A percentile compares a stretch with the other conserved stretches of the same genome.
Conservation (phyloP, 2,329 filamentous ascomycete genomes). For the Colletotrichum eleusines region DNA sequence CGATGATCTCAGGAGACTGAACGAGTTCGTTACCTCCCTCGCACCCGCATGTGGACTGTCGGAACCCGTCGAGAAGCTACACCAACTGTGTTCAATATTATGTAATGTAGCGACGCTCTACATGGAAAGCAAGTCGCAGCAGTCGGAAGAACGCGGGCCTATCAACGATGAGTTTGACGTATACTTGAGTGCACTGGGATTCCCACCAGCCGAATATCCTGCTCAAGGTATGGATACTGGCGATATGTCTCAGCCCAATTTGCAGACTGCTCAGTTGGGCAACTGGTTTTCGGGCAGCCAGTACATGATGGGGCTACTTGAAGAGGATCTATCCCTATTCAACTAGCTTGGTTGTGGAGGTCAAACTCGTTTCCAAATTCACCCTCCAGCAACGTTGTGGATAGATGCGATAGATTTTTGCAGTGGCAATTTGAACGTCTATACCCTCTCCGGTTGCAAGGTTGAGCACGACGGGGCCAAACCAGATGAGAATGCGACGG, state of each 20-base stretch:
- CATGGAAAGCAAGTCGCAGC: slow-evolving; percentile 68
- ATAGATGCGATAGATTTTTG: too few relatives aligned
- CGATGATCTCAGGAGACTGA: slow-evolving; percentile 66
- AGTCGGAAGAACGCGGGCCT: slow-evolving; percentile 59
- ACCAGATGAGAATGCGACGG: too few relatives aligned
- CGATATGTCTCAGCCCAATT: slow-evolving; percentile 44
- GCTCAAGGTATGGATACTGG: slow-evolving; percentile 48
- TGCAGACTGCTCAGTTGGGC: slow-evolving; percentile 62
- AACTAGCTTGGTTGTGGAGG: slow-evolving; percentile 24
- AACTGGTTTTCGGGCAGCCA: slow-evolving; percentile 76
- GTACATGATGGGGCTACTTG: slow-evolving; percentile 74
- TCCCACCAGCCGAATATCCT: slow-evolving; percentile 59
- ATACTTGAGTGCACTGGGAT: slow-evolving; percentile 73
- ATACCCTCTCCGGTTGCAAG: background rate
- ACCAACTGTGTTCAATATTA: slow-evolving; percentile 72
- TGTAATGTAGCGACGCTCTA: slow-evolving; percentile 72
- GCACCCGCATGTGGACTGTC: slow-evolving; percentile 34
- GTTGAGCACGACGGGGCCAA: background rate
- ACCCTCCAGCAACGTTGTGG: background rate
- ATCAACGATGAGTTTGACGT: slow-evolving; percentile 73
- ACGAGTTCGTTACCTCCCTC: slow-evolving; percentile 65
- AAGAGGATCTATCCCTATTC: slow-evolving; percentile 68
- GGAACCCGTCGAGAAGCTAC: slow-evolving; percentile 58
- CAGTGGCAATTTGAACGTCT: background rate
- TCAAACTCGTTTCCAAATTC: background rate